Evolutionary conservation across 2,329 filamentous ascomycete genomes (phyloP).

Genomic region (Laburnicola sp.): DNA sequence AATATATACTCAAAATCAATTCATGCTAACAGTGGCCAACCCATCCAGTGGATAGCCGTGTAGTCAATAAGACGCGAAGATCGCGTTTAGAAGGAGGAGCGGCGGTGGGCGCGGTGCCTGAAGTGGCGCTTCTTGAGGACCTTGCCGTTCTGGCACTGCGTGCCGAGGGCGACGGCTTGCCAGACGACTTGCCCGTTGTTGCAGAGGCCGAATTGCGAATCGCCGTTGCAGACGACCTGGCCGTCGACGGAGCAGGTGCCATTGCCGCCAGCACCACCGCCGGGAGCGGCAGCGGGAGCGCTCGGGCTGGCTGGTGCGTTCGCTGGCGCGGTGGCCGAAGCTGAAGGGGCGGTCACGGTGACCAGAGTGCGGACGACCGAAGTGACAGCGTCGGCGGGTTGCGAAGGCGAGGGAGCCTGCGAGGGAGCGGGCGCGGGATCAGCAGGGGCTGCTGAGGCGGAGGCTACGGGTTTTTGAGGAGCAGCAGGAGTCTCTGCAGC

Average conservation of each 20-base stretch:
- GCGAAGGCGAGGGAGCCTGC: not conserved
- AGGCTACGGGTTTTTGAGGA: not conserved
- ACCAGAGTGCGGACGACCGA: conserved; percentile 28
- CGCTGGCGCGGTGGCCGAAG: conserved; percentile 7
- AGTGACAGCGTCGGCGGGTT: conserved; percentile 10
- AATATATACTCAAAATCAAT: no score
- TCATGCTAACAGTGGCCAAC: no score
- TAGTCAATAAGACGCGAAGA: no score
- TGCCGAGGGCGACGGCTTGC: conserved; percentile 49
- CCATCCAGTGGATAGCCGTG: no score
- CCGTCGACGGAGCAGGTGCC: conserved; percentile 40
- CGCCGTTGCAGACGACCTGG: conserved; percentile 43
- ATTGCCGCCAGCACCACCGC: conserved; percentile 10
- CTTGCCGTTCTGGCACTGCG: conserved; percentile 45
- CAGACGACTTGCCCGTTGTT: conserved; percentile 45
- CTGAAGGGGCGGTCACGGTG: conserved; percentile 29
- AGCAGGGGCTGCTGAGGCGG: conserved; percentile 9
- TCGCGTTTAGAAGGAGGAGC: not conserved
- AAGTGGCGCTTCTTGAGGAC: conserved; percentile 38
- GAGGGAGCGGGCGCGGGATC: conserved; percentile 8
- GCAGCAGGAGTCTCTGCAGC: not conserved
- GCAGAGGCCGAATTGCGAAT: conserved; percentile 47
- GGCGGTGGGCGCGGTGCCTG: conserved; percentile 18
- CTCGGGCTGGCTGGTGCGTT: conserved; percentile 5
- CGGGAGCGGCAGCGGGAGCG: conserved; percentile 9